These are phyloP conservation scores for Penicillium sp. DNA, from an alignment of 2,329 filamentous ascomycete genomes.

Conservation along the genomic window DNA sequence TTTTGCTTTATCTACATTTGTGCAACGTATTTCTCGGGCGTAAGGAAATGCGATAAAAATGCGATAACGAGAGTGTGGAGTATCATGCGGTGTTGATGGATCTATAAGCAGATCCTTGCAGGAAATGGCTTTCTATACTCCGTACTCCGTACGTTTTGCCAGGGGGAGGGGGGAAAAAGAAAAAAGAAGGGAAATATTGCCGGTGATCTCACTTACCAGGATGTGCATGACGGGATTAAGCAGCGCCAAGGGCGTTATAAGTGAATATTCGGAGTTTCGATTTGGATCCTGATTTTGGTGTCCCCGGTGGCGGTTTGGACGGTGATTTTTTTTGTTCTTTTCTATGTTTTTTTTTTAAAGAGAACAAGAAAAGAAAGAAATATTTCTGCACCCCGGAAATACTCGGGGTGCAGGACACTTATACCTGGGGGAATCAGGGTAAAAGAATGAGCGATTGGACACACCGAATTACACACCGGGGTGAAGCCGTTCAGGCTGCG, in stretches of 20 bases:
- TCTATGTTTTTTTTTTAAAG: background rate
- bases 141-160: background rate
- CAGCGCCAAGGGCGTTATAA: conserved; percentile 11
- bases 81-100: background rate
- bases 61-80: background rate
- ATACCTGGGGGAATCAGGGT: conserved; percentile 20
- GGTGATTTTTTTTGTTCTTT: background rate
- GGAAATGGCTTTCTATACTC: background rate
- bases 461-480: conserved; percentile 18
- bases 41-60: conserved; percentile 4
- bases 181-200: background rate
- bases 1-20: background rate
- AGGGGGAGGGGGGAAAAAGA: conserved; percentile 2
- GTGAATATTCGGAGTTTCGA: background rate
- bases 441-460: conserved; percentile 24
- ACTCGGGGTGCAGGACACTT: conserved; percentile 7
- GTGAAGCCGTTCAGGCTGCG: conserved; percentile 31
- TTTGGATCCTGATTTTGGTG: background rate
- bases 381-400: conserved; percentile 6
- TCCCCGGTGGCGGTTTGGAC: background rate
- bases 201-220: conserved; percentile 38
- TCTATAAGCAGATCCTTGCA: conserved; percentile 1
- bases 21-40: background rate
- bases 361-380: conserved; percentile 3
- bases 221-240: conserved; percentile 43